phyloP scores from a whole-genome alignment of 192 early-diverging fungal species.

The Bifiguratus adelaidae region DNA sequence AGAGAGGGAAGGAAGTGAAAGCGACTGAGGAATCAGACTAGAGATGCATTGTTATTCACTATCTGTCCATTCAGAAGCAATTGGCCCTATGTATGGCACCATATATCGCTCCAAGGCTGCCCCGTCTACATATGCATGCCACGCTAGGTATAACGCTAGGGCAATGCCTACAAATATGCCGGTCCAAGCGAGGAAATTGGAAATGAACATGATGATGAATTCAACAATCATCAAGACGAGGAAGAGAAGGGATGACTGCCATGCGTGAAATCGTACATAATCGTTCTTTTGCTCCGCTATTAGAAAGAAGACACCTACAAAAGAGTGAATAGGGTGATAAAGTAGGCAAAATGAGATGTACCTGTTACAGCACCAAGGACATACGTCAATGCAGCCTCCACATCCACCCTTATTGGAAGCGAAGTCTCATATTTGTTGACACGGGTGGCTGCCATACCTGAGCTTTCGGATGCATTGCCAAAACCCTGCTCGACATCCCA shows the following conservation, averaged over 20 bases:
- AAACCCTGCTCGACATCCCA: too few species aligned
- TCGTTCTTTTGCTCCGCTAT: slow-evolving; percentile 70
- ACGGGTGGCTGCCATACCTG: too few species aligned
- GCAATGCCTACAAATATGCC: slow-evolving; percentile 26
- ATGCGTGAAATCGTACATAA: slow-evolving; percentile 58
- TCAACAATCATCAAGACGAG: slow-evolving; percentile 18
- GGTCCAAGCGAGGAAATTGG: slow-evolving; percentile 26
- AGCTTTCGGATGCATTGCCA: too few species aligned
- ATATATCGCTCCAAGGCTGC: slow-evolving; percentile 60
- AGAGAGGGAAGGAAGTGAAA: too few species aligned
- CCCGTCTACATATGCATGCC: slow-evolving; percentile 56
- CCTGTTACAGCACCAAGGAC: slow-evolving; percentile 41
- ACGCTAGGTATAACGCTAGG: slow-evolving; percentile 30
- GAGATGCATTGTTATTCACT: slow-evolving; percentile 47
- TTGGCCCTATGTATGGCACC: slow-evolving; percentile 52
- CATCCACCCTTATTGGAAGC: slow-evolving; percentile 55
- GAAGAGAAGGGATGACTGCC: slow-evolving; percentile 36
- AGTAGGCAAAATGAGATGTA: slow-evolving; percentile 17
- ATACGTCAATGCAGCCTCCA: slow-evolving; percentile 66
- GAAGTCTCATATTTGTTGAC: slow-evolving; percentile 79
- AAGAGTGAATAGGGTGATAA: slow-evolving; percentile 1
- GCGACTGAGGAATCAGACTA: too few species aligned
- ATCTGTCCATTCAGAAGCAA: slow-evolving; percentile 59
- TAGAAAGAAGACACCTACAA: slow-evolving; percentile 53
- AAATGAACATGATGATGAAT: slow-evolving; percentile 38